Evolutionary conservation across 257 asterid genomes (phyloP).

Genomic region (Jasminum sambac): DNA sequence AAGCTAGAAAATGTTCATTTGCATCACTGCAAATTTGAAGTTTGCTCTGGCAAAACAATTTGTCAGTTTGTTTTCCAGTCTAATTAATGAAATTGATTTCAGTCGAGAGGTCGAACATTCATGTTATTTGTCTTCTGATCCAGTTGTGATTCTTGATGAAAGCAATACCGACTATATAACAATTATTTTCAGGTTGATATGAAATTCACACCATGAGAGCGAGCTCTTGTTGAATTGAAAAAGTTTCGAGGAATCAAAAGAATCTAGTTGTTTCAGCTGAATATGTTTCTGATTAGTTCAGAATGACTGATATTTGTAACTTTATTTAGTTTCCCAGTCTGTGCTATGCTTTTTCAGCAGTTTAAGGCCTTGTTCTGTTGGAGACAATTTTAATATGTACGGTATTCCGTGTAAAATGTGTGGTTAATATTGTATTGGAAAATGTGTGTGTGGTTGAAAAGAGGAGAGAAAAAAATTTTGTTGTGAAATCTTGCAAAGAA

Average conservation of each 20-base stretch:
- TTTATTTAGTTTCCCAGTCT: background rate
- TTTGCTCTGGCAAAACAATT: background rate
- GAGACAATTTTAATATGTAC: too few species aligned
- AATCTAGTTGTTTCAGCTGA: background rate
- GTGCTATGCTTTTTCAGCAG: constrained; percentile 22
- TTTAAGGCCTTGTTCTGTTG: too few species aligned
- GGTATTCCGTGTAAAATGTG: too few species aligned
- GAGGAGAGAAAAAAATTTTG: too few species aligned
- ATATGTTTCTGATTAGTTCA: background rate
- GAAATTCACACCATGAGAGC: background rate
- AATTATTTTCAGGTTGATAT: background rate
- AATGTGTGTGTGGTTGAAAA: too few species aligned
- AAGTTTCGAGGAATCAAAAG: background rate
- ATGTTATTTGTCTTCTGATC: background rate
- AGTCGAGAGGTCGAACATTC: background rate
- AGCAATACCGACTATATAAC: background rate
- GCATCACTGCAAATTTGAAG: background rate
- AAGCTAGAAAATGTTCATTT: constrained; percentile 2
- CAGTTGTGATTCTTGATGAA: background rate
- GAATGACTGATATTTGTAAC: background rate
- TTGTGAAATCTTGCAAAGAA: too few species aligned
- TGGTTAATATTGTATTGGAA: too few species aligned
- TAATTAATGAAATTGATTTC: background rate
- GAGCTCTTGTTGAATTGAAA: background rate
- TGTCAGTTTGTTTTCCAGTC: background rate